A percentile compares a stretch with the other conserved stretches of the same genome.
These are phyloP conservation scores for Sclerotinia borealis DNA, from an alignment of 2,329 filamentous ascomycete genomes.

Conservation along the genomic window DNA sequence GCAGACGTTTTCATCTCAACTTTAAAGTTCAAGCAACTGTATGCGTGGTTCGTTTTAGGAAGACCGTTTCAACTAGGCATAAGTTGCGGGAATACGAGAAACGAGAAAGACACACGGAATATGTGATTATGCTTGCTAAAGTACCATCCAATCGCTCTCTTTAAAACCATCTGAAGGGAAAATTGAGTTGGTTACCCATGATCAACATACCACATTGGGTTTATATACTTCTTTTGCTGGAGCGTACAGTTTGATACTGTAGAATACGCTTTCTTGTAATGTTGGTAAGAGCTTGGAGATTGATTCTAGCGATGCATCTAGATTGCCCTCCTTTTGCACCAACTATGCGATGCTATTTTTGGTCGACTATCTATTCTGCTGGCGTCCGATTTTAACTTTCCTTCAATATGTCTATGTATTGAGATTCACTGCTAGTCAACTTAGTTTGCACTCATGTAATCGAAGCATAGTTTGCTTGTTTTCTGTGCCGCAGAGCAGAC, in stretches of 20 bases:
- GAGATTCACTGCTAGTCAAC: too few relatives aligned
- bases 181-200: not conserved
- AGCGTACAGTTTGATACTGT: not conserved
- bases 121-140: not conserved
- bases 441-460: not conserved
- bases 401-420: not conserved
- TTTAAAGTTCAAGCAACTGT: not conserved
- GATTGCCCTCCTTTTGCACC: not conserved
- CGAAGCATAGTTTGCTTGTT: not conserved
- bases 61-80: not conserved
- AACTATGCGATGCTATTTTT: not conserved
- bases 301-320: not conserved
- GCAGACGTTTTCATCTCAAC: not conserved
- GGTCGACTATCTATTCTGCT: not conserved
- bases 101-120: not conserved
- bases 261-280: not conserved
- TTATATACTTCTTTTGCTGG: not conserved
- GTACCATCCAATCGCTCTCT: not conserved
- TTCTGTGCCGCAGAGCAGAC: not conserved
- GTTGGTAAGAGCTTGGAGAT: not conserved
- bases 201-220: not conserved
- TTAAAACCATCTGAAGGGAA: too few relatives aligned
- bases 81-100: not conserved
- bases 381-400: not conserved
- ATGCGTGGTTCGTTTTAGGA: not conserved